Base-by-base conservation (phyloP, 495 filamentous ascomycete species). In the Penicillium lividum region DNA sequence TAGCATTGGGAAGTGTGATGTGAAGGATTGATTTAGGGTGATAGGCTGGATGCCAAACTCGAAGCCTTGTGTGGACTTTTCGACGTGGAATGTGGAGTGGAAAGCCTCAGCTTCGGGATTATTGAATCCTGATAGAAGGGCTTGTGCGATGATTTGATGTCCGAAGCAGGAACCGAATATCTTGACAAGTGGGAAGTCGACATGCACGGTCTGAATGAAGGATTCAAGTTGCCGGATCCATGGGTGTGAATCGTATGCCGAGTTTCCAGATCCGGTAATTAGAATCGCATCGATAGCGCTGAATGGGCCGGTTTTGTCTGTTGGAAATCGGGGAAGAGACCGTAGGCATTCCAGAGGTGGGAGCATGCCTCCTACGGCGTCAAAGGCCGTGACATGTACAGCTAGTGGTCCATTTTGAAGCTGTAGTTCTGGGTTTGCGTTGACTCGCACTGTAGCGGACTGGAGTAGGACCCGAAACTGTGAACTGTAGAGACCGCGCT, bases 141-240 rank as follows among this genome's bases (percentile, higher is more conserved):
- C 75, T 49, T 76, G 72, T 5, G 74, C 77, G 53, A 81, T 66
- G 28, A 79, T 55, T 56, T 81, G 77, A 55, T 81, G 78, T 0
- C 78, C 78, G 60, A 81, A 81, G 60, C 77, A 81, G 18, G 77
- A 76, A 11, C 78, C 77, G 56, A 80, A 80, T 7, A 80, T 65
- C 58, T 73, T 75, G 11, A 84, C 69, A 8, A 69, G 52, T 0
- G 80, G 79, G 53, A 71, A 77, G 0, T 71, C 40, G 0, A 10
- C 40, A 60, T 77, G 74, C 48, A 78, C 72, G 7, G 49, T 69
- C 22, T 62, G 61, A 18, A 79, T 65, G 56, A 65, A 77, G 0
- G 54, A 50, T 34, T 68, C 49, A 4, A 79, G 58, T 3, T 60
- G 42, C 3, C 29, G 27, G 40, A 79, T 73, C 76, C 76, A 79